A percentile compares a stretch with the other conserved stretches of the same genome.
Conservation (phyloP, 2,329 filamentous ascomycete species). For the Colletotrichum ledebouriae region DNA sequence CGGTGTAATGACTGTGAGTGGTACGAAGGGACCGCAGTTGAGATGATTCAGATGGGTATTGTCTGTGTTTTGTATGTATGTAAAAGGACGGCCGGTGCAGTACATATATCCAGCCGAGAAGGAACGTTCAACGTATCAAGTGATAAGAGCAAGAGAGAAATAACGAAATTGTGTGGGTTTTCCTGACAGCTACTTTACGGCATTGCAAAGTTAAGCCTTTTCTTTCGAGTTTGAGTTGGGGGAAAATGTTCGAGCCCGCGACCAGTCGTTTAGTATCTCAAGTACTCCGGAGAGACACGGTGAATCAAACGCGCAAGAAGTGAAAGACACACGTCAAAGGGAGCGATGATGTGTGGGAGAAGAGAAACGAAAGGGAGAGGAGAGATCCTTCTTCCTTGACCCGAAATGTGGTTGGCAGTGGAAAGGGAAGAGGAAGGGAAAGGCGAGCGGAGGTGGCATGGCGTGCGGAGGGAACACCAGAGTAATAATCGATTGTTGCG, state of each 20-base stretch:
- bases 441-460: neutral
- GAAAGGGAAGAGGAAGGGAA: constrained; percentile 26
- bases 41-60: constrained; percentile 15
- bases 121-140: constrained; percentile 41
- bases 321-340: constrained; percentile 38
- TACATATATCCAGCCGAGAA: constrained; percentile 32
- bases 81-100: constrained; percentile 22
- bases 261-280: constrained; percentile 28
- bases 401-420: constrained; percentile 17
- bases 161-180: constrained; percentile 1
- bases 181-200: neutral
- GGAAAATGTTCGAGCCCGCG: constrained; percentile 37
- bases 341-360: constrained; percentile 17
- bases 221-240: constrained; percentile 18
- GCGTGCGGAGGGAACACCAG: constrained; percentile 33
- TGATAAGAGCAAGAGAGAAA: constrained; percentile 1
- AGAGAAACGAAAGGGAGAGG: constrained; percentile 17
- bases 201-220: too few species aligned
- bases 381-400: constrained; percentile 24
- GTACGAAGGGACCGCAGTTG: constrained; percentile 17
- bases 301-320: constrained; percentile 24
- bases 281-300: constrained; percentile 14
- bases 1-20: constrained; percentile 40
- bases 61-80: constrained; percentile 10
- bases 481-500: constrained; percentile 35